These are phyloP conservation scores for Aureobasidium lini DNA, from an alignment of 2,329 filamentous ascomycete genomes.

Conservation along the genomic window DNA sequence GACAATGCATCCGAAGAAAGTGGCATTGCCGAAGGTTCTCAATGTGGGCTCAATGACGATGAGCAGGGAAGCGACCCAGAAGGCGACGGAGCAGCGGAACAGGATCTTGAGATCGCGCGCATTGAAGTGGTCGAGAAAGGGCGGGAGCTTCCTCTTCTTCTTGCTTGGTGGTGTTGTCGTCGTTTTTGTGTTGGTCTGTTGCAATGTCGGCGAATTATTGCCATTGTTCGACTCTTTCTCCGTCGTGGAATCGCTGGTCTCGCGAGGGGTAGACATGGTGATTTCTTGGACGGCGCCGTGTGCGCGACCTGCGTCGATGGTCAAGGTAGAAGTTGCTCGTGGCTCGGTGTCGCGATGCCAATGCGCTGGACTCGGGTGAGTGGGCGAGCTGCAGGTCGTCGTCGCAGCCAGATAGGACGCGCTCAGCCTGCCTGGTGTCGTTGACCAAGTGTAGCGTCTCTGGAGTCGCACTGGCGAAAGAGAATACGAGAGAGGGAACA, in stretches of 20 bases:
- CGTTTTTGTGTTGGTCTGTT: background rate
- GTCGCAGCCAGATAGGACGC: background rate
- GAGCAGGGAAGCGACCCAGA: slow-evolving; percentile 12
- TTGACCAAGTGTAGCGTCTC: background rate
- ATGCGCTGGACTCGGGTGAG: background rate
- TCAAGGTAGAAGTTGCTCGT: background rate
- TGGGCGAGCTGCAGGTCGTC: background rate
- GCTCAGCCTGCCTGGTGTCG: background rate
- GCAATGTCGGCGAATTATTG: background rate
- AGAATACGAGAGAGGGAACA: background rate
- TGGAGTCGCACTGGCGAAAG: background rate
- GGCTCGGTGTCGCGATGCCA: background rate
- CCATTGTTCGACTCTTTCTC: slow-evolving; percentile 8
- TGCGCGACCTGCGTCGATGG: background rate
- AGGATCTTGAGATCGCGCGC: slow-evolving; percentile 15
- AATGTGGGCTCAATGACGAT: slow-evolving; percentile 11
- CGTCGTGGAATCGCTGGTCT: background rate
- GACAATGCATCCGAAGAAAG: slow-evolving; percentile 10
- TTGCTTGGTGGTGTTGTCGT: background rate
- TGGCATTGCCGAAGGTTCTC: slow-evolving; percentile 8
- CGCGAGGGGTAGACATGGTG: background rate
- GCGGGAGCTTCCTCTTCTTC: slow-evolving; percentile 9
- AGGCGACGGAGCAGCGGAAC: slow-evolving; percentile 13
- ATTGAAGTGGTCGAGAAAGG: slow-evolving; percentile 15
- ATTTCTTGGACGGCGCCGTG: too few species aligned